Evolutionary conservation across 2,329 filamentous ascomycete genomes (phyloP).

Genomic region (Hymenoscyphus repandus): DNA sequence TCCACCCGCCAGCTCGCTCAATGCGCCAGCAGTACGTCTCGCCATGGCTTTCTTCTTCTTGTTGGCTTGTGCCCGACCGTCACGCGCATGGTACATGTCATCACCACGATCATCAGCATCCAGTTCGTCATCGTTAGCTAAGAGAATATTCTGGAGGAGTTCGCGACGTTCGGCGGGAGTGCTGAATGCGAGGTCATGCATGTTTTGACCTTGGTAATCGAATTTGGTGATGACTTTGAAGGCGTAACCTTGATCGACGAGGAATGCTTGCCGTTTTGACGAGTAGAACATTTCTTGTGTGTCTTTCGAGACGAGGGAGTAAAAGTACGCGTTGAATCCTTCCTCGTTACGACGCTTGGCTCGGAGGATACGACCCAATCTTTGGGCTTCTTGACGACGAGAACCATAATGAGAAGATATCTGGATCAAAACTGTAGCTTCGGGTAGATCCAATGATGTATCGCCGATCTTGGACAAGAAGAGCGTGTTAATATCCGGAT

Average conservation of each 20-base stretch:
- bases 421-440: constrained; percentile 94
- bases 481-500: constrained; percentile 82
- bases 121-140: constrained; percentile 67
- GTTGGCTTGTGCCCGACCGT: constrained; percentile 38
- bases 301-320: constrained; percentile 94
- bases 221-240: constrained; percentile 99
- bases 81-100: constrained; percentile 55
- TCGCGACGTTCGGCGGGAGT: constrained; percentile 77
- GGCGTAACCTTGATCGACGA: constrained; percentile 96
- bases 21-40: constrained; percentile 74
- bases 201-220: constrained; percentile 74
- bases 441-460: constrained; percentile 93
- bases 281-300: constrained; percentile 98
- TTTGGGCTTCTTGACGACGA: constrained; percentile 91
- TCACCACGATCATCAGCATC: constrained; percentile 42
- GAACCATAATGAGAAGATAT: constrained; percentile 98
- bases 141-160: constrained; percentile 79
- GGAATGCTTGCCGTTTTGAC: constrained; percentile 90
- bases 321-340: constrained; percentile 99
- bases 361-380: constrained; percentile 85
- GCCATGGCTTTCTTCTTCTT: constrained; percentile 53
- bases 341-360: constrained; percentile 96
- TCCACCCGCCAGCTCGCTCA: constrained; percentile 82
- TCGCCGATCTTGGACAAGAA: constrained; percentile 98
- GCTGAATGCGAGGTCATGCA: constrained; percentile 73